Evolutionary conservation across 371 early-diverging fungal genomes (phyloP), one percentile per base, ranked within the genome.

Genomic region (Smittium mucronatum): DNA sequence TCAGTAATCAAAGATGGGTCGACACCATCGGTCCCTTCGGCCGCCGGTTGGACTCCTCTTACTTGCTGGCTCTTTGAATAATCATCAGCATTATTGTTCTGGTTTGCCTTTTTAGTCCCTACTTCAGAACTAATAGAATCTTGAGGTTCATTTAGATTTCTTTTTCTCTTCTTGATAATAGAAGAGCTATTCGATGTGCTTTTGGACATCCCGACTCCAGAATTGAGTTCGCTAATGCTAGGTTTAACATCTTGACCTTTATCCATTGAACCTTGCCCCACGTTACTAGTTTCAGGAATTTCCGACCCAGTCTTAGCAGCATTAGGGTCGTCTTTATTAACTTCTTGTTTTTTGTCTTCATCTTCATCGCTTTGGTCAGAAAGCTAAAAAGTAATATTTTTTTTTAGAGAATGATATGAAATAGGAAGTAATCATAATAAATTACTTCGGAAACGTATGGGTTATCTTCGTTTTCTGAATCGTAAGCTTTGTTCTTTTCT

Each of bases 401-500:
- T 34, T 30, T 17, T 21, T 67, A 31, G 69, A 8, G 64, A 29
- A 35, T 21, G 66, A 28, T 34, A n/a, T 28, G 36, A 35, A 32
- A 35, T 30, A 57, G 32, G 21, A 35, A 68, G 16, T 15, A 68
- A 68, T n/a, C n/a, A n/a, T 47, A 32, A 11, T 16, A 30, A 30
- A 11, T 61, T 64, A 64, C 33, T 2, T 76, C 76, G 5, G 85
- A 82, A 2, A 85, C 85, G 80, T 90, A 91, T 1, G 89, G 89
- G 34, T 78, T 81, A 11, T 86, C 87, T 33, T 90, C 90, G 35
- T 85, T 85, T 65, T 90, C 90, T 60, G 87, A 87, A 32, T 87
- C 90, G 71, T 91, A 90, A 1, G 81, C 87, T 26, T 79, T 80
- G 71, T 86, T 87, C 73, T 87, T 84, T 71, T 90, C 89, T 60